Evolutionary conservation across 192 early-diverging fungal genomes (phyloP).

Genomic region (Entrophospora sp.): DNA sequence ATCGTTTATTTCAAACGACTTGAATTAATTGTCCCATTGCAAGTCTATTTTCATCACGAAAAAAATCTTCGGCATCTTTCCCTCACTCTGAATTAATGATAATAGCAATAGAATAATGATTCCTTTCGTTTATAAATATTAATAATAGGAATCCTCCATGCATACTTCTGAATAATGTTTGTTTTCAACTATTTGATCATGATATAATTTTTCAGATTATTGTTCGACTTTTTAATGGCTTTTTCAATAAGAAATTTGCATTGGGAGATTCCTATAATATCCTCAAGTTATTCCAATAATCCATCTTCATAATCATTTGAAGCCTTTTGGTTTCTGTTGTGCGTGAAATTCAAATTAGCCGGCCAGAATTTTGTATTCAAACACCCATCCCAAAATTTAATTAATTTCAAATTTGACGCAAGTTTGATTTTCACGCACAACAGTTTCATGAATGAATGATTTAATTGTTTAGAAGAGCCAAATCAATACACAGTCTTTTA

Average conservation of each 20-base stretch:
- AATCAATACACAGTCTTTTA: constrained; percentile 82
- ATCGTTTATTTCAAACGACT: constrained; percentile 38
- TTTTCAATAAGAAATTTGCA: constrained; percentile 84
- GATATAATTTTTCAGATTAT: constrained; percentile 69
- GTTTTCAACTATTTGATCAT: constrained; percentile 83
- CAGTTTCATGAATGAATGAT: constrained; percentile 76
- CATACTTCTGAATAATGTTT: constrained; percentile 68
- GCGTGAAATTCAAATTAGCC: constrained; percentile 99
- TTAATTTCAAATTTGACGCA: neutral
- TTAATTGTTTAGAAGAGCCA: constrained; percentile 96
- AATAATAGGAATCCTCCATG: too few species aligned
- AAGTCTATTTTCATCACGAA: constrained; percentile 75
- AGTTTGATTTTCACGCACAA: neutral
- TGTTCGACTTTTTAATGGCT: constrained; percentile 53
- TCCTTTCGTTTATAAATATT: too few species aligned
- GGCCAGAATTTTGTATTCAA: constrained; percentile 35
- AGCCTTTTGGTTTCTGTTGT: constrained; percentile 94
- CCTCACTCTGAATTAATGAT: constrained; percentile 39
- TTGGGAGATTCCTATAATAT: constrained; percentile 90
- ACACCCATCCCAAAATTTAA: too few species aligned
- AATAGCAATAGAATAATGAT: neutral
- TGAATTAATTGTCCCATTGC: constrained; percentile 54
- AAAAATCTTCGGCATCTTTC: constrained; percentile 73
- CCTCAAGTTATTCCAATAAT: constrained; percentile 94
- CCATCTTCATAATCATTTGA: constrained; percentile 89